A percentile compares a stretch with the other conserved stretches of the same genome.
phyloP scores from a whole-genome alignment of 306 rosid genomes.

The Oxytropis ochrocephala region DNA sequence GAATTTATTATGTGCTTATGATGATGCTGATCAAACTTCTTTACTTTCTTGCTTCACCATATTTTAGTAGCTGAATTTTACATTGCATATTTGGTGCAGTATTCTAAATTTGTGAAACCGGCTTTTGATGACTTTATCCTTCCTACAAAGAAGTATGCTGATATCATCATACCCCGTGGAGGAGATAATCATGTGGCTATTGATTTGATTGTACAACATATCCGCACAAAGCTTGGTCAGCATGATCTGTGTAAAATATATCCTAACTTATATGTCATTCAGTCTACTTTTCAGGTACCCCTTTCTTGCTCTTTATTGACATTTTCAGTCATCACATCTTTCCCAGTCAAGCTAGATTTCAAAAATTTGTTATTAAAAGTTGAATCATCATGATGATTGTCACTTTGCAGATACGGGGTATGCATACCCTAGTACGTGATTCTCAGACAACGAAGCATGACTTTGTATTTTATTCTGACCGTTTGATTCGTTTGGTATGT shows the following conservation, averaged over 20 bases:
- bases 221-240: conserved; percentile 95
- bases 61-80: conserved; percentile 7
- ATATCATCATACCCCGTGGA: conserved; percentile 97
- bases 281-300: conserved; percentile 93
- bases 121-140: conserved; percentile 98
- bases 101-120: conserved; percentile 93
- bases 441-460: conserved; percentile 88
- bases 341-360: neutral
- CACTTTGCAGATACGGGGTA: conserved; percentile 78
- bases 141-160: conserved; percentile 98
- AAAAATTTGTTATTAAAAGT: neutral
- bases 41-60: neutral
- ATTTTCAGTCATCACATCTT: neutral
- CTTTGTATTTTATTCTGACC: conserved; percentile 90
- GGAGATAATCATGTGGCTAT: conserved; percentile 98
- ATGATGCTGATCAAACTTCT: neutral
- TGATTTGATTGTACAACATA: conserved; percentile 97
- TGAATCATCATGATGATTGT: conserved; percentile 9
- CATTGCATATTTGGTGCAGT: conserved; percentile 55
- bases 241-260: conserved; percentile 98
- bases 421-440: conserved; percentile 97
- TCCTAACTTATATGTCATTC: conserved; percentile 84
- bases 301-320: conserved; percentile 3
- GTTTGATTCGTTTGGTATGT: conserved; percentile 93
- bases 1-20: neutral